Evolutionary conservation across 2,329 filamentous ascomycete species (phyloP).

Genomic region (Exophiala spinifera): DNA sequence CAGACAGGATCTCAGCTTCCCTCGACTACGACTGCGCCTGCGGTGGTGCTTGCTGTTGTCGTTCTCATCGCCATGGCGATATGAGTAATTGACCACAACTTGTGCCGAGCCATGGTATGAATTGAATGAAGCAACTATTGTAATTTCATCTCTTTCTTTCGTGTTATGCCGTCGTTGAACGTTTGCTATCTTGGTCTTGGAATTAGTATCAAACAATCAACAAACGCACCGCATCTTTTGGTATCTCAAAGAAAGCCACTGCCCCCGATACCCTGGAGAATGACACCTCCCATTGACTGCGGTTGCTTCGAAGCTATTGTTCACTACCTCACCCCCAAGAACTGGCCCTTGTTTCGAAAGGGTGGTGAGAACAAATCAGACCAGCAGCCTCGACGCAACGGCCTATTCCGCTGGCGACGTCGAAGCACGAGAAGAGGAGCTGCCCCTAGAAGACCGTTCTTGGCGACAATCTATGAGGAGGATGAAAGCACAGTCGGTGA

Average conservation of each 20-base stretch:
- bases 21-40: not conserved
- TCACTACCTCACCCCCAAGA: not conserved
- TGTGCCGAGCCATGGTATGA: not conserved
- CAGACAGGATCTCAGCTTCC: not conserved
- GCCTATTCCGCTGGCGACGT: not conserved
- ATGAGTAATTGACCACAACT: not conserved
- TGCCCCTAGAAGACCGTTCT: not conserved
- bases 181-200: not conserved
- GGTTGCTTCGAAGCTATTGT: not conserved
- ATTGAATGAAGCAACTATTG: not conserved
- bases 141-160: not conserved
- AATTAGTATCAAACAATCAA: not conserved
- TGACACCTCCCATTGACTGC: not conserved
- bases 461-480: not conserved
- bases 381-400: not conserved
- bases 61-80: conserved; percentile 1
- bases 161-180: not conserved
- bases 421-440: not conserved
- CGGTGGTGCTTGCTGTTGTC: not conserved
- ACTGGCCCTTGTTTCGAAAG: not conserved
- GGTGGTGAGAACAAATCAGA: not conserved
- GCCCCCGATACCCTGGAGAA: too few relatives aligned
- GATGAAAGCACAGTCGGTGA: not conserved
- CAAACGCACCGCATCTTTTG: not conserved
- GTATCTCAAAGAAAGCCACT: not conserved